Evolutionary conservation across 2,329 filamentous ascomycete genomes (phyloP).

Genomic region (Aureobasidium sp.): DNA sequence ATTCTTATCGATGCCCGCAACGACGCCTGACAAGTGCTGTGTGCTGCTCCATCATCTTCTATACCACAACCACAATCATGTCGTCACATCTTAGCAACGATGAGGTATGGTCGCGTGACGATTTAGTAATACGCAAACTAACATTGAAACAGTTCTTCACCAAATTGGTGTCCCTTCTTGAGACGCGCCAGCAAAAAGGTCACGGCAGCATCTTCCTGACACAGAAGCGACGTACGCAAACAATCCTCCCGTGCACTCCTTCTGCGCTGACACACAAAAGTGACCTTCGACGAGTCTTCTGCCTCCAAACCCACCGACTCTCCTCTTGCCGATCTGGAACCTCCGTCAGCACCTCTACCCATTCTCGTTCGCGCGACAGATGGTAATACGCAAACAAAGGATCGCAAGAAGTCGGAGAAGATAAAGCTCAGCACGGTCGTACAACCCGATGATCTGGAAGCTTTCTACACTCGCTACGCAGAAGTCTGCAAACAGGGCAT

Average conservation of each 20-base stretch:
- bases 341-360: conserved; percentile 51
- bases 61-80: conserved; percentile 38
- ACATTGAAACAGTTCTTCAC: conserved; percentile 59
- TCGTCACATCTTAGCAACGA: conserved; percentile 50
- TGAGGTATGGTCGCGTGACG: conserved; percentile 41
- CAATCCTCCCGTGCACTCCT: neutral
- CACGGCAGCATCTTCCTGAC: conserved; percentile 68
- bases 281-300: neutral
- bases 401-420: conserved; percentile 52
- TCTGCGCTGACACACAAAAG: neutral
- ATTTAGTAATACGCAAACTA: neutral
- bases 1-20: neutral
- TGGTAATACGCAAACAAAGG: conserved; percentile 48
- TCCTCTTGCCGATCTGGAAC: conserved; percentile 54
- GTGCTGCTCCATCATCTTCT: conserved; percentile 10
- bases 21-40: neutral
- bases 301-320: conserved; percentile 31
- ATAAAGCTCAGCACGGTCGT: conserved; percentile 81
- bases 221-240: conserved; percentile 62
- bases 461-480: conserved; percentile 77
- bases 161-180: conserved; percentile 61
- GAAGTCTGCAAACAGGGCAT: conserved; percentile 88
- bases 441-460: conserved; percentile 64
- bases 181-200: conserved; percentile 57
- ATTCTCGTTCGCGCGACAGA: conserved; percentile 80